Conservation (phyloP, 495 filamentous ascomycete genomes). For the Trichoderma parareesei region DNA sequence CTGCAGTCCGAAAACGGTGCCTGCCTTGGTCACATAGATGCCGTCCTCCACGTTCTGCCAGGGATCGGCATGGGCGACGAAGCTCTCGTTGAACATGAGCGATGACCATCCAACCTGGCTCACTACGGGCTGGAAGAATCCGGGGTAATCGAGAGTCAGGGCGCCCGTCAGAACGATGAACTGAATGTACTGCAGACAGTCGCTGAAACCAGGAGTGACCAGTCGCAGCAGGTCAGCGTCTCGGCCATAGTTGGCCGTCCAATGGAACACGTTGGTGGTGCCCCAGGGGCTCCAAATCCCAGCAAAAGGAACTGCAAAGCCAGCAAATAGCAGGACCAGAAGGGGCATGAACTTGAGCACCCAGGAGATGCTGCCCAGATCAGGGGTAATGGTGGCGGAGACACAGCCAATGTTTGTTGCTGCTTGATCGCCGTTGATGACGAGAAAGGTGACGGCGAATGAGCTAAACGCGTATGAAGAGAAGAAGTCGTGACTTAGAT, state of each 20-base stretch:
- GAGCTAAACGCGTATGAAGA: slow-evolving; percentile 81
- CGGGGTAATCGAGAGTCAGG: slow-evolving; percentile 81
- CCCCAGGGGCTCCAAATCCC: slow-evolving; percentile 92
- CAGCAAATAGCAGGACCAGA: slow-evolving; percentile 69
- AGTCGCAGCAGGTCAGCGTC: slow-evolving; percentile 87
- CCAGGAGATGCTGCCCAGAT: slow-evolving; percentile 53
- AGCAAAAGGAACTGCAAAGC: slow-evolving; percentile 69
- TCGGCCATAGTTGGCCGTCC: slow-evolving; percentile 92
- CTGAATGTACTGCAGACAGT: slow-evolving; percentile 96
- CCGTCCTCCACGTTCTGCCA: slow-evolving; percentile 67
- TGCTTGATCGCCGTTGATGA: slow-evolving; percentile 62
- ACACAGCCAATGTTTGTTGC: slow-evolving; percentile 69
- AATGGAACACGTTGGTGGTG: slow-evolving; percentile 77
- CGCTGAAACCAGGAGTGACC: slow-evolving; percentile 92
- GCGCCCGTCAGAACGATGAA: slow-evolving; percentile 83
- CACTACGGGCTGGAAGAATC: slow-evolving; percentile 86
- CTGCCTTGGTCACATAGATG: slow-evolving; percentile 60
- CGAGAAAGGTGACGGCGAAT: slow-evolving; percentile 56
- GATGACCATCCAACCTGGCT: slow-evolving; percentile 80
- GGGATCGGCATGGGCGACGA: slow-evolving; percentile 59
- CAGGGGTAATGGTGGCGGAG: slow-evolving; percentile 71
- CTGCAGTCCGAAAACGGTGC: slow-evolving; percentile 63
- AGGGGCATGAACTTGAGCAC: slow-evolving; percentile 73
- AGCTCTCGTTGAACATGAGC: slow-evolving; percentile 90
- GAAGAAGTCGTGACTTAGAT: slow-evolving; percentile 65